Base-by-base conservation (phyloP, 148 eudicot species). In the Chenopodium berlandieri region DNA sequence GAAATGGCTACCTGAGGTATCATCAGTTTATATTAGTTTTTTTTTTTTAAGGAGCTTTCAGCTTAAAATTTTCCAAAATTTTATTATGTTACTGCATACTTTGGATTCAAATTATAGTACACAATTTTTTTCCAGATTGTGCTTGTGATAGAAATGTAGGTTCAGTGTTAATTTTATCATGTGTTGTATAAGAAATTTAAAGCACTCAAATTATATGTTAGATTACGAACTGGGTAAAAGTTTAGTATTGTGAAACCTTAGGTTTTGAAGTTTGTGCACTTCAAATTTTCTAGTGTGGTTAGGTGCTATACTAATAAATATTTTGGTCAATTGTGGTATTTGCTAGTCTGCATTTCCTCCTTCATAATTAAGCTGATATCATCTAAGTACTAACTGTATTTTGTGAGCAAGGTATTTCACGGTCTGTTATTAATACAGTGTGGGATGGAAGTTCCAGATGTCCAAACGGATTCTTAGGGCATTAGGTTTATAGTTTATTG, bases 1-100 rank as follows among this genome's bases (percentile, higher is more conserved):
- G 16, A 83, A 80, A 48, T 96, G 99, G 99, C 76, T 92, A 70
- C 99, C 98, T 66, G 99, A 96, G 99, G 99, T 96, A 90, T 30
- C 22, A 23, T 25, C 8, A 1, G n/a, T 12, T 54, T 9, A 5
- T 4, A 10, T 60, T 47, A 48, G 40, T 25, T 68, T 34, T 16
- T 80, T 16, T 80, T 16, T 37, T 71, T n/a, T 5, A 37, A 34
- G 5, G 19, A 13, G 44, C 12, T 71, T 32, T 25, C 1, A 50
- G 63, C 77, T 74, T 11, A 3, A 11, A 23, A 1, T 27, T 30
- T 11, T 25, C 7, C 7, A 1, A 23, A 16, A 22, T 6, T 74
- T 23, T 6, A 52, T 74, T 4, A 13, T 74, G 0, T 50, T 50
- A 72, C 16, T 46, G 46, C 31, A 9, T 72, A 22, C 14, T 7